Percentiles rank a stretch among this genome's conserved stretches.
These are phyloP conservation scores for Smittium mucronatum DNA, from an alignment of 371 early-diverging fungal genomes.

Conservation along the genomic window DNA sequence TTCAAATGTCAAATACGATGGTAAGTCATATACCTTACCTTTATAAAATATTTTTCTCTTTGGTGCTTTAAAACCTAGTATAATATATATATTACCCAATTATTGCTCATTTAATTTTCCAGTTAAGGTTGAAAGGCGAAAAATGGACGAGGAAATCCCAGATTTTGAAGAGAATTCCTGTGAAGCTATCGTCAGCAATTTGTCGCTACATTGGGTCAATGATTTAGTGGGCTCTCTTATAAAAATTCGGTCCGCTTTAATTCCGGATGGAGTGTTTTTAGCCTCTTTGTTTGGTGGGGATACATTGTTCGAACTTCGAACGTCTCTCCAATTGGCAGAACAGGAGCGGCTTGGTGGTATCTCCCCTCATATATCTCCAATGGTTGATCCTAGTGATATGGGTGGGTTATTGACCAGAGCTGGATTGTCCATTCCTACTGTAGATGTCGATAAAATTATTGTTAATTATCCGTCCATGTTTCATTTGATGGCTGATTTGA, in stretches of 20 bases:
- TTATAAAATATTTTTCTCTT: not conserved
- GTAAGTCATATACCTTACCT: constrained; percentile 20
- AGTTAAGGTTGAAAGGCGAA: constrained; percentile 62
- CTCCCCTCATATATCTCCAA: constrained; percentile 82
- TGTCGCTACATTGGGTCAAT: constrained; percentile 91
- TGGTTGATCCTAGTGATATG: constrained; percentile 78
- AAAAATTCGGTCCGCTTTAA: constrained; percentile 61
- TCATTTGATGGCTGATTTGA: constrained; percentile 79
- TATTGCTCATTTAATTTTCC: too few species aligned
- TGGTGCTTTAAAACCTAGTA: too few species aligned
- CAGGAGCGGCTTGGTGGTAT: constrained; percentile 80
- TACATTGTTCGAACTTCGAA: constrained; percentile 78
- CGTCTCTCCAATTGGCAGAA: constrained; percentile 83
- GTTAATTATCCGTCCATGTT: constrained; percentile 85
- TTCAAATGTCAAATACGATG: constrained; percentile 41
- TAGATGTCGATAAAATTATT: constrained; percentile 85
- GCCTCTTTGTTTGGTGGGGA: constrained; percentile 90
- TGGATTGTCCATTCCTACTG: constrained; percentile 77
- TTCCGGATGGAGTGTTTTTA: constrained; percentile 85
- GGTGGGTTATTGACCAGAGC: constrained; percentile 67
- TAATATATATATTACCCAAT: too few species aligned
- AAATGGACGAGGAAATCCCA: constrained; percentile 69
- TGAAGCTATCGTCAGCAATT: constrained; percentile 72
- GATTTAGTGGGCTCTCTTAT: constrained; percentile 83
- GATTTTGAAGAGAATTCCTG: constrained; percentile 68